Percentiles rank a stretch among this genome's conserved stretches.
These are phyloP conservation scores for Chenopodium formosanum DNA, from an alignment of 148 eudicot genomes.

Conservation along the genomic window DNA sequence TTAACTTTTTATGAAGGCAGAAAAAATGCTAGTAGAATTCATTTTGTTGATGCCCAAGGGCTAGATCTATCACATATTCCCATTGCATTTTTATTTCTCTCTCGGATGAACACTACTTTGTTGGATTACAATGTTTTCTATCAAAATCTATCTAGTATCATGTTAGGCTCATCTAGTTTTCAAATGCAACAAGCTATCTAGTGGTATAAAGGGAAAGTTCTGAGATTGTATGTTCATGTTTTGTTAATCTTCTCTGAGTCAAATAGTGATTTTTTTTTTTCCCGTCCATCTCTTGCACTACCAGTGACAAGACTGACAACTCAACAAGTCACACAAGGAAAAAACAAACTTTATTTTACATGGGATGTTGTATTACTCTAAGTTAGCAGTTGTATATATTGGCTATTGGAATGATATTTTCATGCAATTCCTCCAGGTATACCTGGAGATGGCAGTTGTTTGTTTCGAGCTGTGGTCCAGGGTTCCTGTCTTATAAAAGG, in stretches of 20 bases:
- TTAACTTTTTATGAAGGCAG: neutral
- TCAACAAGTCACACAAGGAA: neutral
- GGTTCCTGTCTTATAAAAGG: conserved; percentile 71
- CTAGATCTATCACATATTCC: neutral
- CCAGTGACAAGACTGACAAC: no score
- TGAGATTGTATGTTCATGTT: conserved; percentile 2
- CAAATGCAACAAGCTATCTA: neutral
- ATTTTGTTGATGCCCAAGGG: neutral
- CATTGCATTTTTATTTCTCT: neutral
- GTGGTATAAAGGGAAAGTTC: neutral
- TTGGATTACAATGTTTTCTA: neutral
- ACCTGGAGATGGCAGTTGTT: conserved; percentile 87
- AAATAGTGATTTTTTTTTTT: neutral
- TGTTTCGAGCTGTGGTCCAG: conserved; percentile 78
- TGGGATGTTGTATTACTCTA: neutral
- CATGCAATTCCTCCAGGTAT: conserved; percentile 47
- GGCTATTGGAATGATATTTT: neutral
- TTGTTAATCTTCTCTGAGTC: neutral
- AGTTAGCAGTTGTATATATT: neutral
- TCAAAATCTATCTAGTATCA: neutral
- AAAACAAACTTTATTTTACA: neutral
- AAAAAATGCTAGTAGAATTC: neutral
- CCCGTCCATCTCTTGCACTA: neutral
- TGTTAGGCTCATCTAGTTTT: neutral
- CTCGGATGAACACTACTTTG: neutral